Evolutionary conservation across 768 basidiomycete genomes (phyloP), one percentile per base, ranked within the genome.

Genomic region (Calocybe cyanea): DNA sequence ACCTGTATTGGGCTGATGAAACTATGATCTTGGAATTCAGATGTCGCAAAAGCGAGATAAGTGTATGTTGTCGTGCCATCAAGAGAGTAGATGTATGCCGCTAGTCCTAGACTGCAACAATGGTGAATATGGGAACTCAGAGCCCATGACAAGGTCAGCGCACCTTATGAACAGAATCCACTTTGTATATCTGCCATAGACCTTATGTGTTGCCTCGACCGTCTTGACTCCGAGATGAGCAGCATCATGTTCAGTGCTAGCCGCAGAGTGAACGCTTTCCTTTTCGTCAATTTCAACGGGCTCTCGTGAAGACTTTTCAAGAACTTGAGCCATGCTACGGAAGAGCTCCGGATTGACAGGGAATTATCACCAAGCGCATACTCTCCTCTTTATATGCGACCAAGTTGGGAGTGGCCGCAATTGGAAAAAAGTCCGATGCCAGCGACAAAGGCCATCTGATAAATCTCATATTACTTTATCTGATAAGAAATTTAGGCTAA

Each of bases 41-140:
- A 79, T 13, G 72, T 69, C 10, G 84, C 83, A 46, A 73, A 80
- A 38, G 66, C 60, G 21, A 84, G 73, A 61, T 86, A 88, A 43
- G 72, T 74, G 53, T 68, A 82, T 1, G 86, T 88, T 6, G 86
- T 88, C 14, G 77, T 73, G 17, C 76, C 71, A 49, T 88, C 87
- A 23, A 90, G 70, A 0, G 85, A 85, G 61, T 88, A 90, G 46
- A 87, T 81, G 60, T 87, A 90, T 1, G 85, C 77, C 0, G 84
- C 82, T 0, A 86, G 73, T 11, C 71, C 85, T 46, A 88, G 62
- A 42, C 81, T 73, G 41, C 1, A 85, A 61, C 41, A 79, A 28
- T 5, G 25, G 5, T 28, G 25, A 5, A 11, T 28, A 6, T 28
- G 25, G 11, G 11, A 28, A 28, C 25, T 11, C n/a, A n/a, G n/a